Evolutionary conservation across 305 asterid species (phyloP), one percentile per base, ranked within the genome.

Genomic region (Salvia sclarea): DNA sequence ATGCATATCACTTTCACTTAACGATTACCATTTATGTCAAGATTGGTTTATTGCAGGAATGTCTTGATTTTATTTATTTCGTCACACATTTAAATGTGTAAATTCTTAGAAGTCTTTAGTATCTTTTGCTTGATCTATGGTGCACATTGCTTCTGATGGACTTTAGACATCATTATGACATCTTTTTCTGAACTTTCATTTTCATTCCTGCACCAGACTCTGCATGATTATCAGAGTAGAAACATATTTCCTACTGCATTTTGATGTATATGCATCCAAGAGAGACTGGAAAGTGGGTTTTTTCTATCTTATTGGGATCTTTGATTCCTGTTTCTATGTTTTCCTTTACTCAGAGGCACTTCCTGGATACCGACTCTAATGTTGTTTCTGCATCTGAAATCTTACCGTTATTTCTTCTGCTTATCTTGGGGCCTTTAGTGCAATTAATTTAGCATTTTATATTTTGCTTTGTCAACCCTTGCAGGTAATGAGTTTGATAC

Each of bases 401-500:
- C 40, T 63, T 50, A 44, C 35, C 55, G 43, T 72, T 30, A 49
- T 25, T 70, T 45, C 21, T 40, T 57, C 31, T 66, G 41, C 50
- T 60, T 52, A 61, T 63, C 41, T 52, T 48, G 41, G 35, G 56
- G 54, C 58, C 17, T 55, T 31, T 45, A 55, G 48, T 64, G 44
- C 64, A 28, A 55, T 70, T 69, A 21, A 21, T 61, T 47, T 67
- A 8, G 52, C 47, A 21, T 66, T 62, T 59, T 72, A 56, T 70
- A 66, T 75, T 72, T 73, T 75, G 80, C 64, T 58, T 66, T 73
- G 65, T 80, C 68, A 50, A 78, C 63, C 68, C 74, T 17, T 83
- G 83, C 88, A 90, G 98, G 97, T 62, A 85, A 78, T 62, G 96
- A 91, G 78, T 94, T 94, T 73, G 95, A 94, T 68, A 82, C 96